Evolutionary conservation across 2,329 filamentous ascomycete species (phyloP), one percentile per base, ranked within the genome.

Genomic region (Cladophialophora immunda): DNA sequence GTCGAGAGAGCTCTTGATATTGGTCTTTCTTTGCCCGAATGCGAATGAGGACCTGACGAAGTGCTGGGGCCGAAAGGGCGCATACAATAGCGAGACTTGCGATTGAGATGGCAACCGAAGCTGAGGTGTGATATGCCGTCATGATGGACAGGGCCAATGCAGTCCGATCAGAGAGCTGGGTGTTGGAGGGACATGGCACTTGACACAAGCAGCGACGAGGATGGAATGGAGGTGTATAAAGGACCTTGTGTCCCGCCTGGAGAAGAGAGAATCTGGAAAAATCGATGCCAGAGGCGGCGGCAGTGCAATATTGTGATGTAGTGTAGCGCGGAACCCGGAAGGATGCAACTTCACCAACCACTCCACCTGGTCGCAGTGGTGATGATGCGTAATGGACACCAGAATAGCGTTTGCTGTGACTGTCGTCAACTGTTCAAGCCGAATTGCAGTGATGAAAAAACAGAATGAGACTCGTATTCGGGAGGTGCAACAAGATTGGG

Each of bases 1-100:
- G 80, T 11, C 83, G 78, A 15, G 72, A 73, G 11, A 69, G 36
- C 32, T 63, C 45, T 30, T 65, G 64, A 60, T 69, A 66, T 8
- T 70, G 67, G 27, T 57, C 62, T 32, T 69, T 68, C 52, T 45
- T 63, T 9, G 57, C 50, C 27, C 60, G 67, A 29, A 69, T 5
- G 19, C 65, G 59, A 25, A 36, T 13, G 22, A 68, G 9, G 50
- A 57, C 29, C 36, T 69, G 68, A 19, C 52, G 55, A 27, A 64
- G 47, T 25, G 66, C 65, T 54, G 67, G 72, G 34, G 57, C 41
- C 36, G 65, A 72, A 22, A 70, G 41, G 15, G 57, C 53, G 2
- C 68, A 58, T n/a, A 73, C 66, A 13, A 64, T 52, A 4, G 60
- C 38, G 7, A 68, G 64, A 57, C 66, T 61, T 45, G 70, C 58